phyloP scores from a whole-genome alignment of 352 stramenopile species.

The Pythium phragmiticola region DNA sequence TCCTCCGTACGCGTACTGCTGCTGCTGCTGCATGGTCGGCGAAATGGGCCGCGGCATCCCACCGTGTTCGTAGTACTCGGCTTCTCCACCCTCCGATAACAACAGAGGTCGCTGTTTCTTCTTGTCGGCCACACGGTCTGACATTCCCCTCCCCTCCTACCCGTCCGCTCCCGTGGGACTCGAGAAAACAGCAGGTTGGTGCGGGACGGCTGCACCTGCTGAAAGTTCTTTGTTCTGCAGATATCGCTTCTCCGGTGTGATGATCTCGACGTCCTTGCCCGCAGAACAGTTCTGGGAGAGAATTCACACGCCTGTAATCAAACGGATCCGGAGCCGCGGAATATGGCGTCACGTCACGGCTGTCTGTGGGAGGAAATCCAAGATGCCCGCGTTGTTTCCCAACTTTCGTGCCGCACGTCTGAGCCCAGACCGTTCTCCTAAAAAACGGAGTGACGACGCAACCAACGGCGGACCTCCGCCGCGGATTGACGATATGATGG shows the following conservation, averaged over 20 bases:
- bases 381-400: background rate
- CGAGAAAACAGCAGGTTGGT: conserved; percentile 12
- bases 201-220: background rate
- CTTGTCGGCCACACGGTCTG: conserved; percentile 16
- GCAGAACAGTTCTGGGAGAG: conserved; percentile 10
- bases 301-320: background rate
- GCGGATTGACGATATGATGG: too few relatives aligned
- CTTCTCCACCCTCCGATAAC: background rate
- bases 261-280: background rate
- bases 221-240: background rate
- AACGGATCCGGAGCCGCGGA: background rate
- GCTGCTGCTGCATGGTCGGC: conserved; percentile 8
- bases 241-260: background rate
- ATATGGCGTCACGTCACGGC: background rate
- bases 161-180: background rate
- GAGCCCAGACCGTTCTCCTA: background rate
- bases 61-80: conserved; percentile 10
- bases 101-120: conserved; percentile 30
- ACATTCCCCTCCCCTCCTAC: conserved; percentile 17
- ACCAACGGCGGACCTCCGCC: background rate
- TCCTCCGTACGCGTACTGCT: conserved; percentile 2
- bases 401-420: conserved; percentile 3
- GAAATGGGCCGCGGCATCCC: conserved; percentile 18
- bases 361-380: background rate
- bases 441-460: background rate